phyloP scores from a whole-genome alignment of 352 stramenopile genomes.

The Bremia lactucae region DNA sequence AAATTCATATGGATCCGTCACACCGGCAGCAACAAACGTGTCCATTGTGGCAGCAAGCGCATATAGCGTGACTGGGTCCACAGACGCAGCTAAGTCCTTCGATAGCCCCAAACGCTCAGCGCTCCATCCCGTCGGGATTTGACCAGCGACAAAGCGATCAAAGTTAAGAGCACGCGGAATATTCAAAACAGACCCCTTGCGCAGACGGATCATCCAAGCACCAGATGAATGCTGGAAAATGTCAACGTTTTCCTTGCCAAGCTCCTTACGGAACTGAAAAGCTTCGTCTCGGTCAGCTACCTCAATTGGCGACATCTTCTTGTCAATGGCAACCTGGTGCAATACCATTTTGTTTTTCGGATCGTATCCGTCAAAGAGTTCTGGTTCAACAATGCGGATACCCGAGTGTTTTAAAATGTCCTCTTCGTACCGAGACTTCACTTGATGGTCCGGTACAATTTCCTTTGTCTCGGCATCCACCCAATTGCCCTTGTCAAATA shows the following conservation, averaged over 20 bases:
- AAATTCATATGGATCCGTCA: slow-evolving; percentile 87
- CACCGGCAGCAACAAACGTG: slow-evolving; percentile 59
- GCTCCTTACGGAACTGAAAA: slow-evolving; percentile 65
- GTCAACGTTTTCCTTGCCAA: slow-evolving; percentile 77
- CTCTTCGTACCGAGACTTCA: slow-evolving; percentile 80
- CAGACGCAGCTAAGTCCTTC: slow-evolving; percentile 66
- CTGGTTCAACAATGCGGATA: slow-evolving; percentile 80
- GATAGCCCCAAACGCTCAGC: slow-evolving; percentile 68
- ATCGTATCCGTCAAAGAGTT: slow-evolving; percentile 83
- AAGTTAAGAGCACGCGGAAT: slow-evolving; percentile 74
- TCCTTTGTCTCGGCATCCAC: slow-evolving; percentile 77
- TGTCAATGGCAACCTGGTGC: slow-evolving; percentile 82
- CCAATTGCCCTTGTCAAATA: slow-evolving; percentile 76
- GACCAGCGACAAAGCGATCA: slow-evolving; percentile 77
- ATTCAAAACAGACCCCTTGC: slow-evolving; percentile 72
- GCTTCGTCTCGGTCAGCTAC: slow-evolving; percentile 75
- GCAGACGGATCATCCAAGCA: slow-evolving; percentile 76
- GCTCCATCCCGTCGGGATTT: slow-evolving; percentile 85
- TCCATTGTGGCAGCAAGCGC: slow-evolving; percentile 70
- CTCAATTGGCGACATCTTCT: slow-evolving; percentile 83
- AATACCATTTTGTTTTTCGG: slow-evolving; percentile 81
- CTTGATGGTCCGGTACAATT: slow-evolving; percentile 54
- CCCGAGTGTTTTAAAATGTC: slow-evolving; percentile 65
- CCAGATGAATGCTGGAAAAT: slow-evolving; percentile 60
- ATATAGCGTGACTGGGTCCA: slow-evolving; percentile 77